Evolutionary conservation across 257 asterid genomes (phyloP), one percentile per base, ranked within the genome.

Genomic region (Forsythia suspensa): DNA sequence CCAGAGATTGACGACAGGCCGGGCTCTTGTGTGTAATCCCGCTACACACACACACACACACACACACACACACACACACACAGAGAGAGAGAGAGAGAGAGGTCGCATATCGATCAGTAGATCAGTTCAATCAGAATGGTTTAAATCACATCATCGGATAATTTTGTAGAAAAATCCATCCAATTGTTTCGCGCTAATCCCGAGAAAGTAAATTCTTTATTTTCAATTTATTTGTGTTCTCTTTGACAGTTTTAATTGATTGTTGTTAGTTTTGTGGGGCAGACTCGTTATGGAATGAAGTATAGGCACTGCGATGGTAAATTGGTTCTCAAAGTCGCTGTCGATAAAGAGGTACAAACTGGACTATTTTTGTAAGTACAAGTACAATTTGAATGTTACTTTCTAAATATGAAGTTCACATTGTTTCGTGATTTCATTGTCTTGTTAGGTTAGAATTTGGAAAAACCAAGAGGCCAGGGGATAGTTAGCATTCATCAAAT

Each of bases 241-340:
- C 43, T 36, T 8, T 77, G 44, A 36, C 12, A 72, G n/a, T 79
- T 29, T 51, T 72, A 41, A 80, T 78, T 71, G 10, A 7, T 65
- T 3, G 79, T 11, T 66, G 70, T 66, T 75, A 57, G 9, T 72
- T 71, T 40, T 36, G 40, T 68, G 73, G 55, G 34, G 51, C 94
- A 94, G 97, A 94, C 97, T 76, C 94, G 97, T 38, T 94, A 92
- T 74, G 76, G 75, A 77, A 90, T 94, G 97, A 94, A 92, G 78
- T 94, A 94, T 87, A 86, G 98, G 81, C 90, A 92, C 72, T 90
- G 94, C 63, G 98, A 92, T 29, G 97, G 97, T 61, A 92, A 94
- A 86, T 83, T 94, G 91, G 92, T 94, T 68, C 93, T 94, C n/a
- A 94, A 94, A 80, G 98, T 94, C 76, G 92, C 97, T 10, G 95